Conservation (phyloP, 2,329 filamentous ascomycete genomes). For the Nothophoma quercina region DNA sequence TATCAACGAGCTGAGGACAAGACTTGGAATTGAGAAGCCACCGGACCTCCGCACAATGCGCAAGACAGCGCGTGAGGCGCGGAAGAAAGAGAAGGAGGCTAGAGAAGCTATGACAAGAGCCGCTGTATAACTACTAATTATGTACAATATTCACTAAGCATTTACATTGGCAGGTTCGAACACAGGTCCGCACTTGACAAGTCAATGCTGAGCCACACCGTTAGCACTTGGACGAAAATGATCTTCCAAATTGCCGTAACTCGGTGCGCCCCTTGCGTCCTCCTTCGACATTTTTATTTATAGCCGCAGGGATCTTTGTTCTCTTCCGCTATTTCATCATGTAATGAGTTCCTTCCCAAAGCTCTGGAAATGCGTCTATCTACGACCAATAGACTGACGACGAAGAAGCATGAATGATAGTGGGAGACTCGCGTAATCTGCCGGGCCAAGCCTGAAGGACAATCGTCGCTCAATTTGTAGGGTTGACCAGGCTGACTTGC, state of each 20-base stretch:
- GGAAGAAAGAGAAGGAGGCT: slow-evolving; percentile 68
- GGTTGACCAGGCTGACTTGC: background rate
- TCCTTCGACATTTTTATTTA: too few relatives aligned
- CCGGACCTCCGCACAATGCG: slow-evolving; percentile 84
- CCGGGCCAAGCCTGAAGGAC: background rate
- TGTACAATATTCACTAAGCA: slow-evolving; percentile 24
- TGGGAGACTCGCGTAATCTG: background rate
- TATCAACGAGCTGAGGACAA: slow-evolving; percentile 74
- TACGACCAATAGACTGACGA: background rate
- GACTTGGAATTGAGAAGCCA: slow-evolving; percentile 86
- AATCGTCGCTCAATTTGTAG: background rate
- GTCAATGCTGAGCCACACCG: background rate
- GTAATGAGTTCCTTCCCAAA: too few relatives aligned
- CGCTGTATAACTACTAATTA: slow-evolving; percentile 20
- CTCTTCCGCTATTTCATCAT: too few relatives aligned
- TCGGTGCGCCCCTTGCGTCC: background rate
- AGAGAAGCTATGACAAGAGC: slow-evolving; percentile 35
- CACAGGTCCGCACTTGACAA: background rate
- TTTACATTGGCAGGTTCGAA: background rate
- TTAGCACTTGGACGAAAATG: background rate
- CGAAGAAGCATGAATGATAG: background rate
- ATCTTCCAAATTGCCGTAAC: background rate
- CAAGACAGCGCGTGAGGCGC: slow-evolving; percentile 72
- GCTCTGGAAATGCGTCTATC: background rate
- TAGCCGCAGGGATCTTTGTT: too few relatives aligned